phyloP scores from a whole-genome alignment of 148 eudicot genomes.

The Vaccinium macrocarpon region DNA sequence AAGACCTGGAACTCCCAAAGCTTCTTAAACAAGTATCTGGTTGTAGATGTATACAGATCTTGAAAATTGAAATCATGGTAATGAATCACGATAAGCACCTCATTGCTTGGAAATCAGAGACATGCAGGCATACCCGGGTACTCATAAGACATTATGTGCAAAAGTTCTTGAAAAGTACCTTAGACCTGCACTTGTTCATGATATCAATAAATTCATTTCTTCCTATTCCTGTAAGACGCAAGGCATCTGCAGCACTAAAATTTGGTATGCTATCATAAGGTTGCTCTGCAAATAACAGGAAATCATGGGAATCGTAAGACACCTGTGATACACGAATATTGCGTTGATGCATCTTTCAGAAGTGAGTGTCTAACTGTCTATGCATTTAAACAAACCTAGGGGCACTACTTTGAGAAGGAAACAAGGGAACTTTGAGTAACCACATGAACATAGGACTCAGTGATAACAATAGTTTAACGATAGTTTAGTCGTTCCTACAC shows the following conservation, averaged over 20 bases:
- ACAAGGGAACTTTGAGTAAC: neutral
- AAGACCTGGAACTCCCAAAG: neutral
- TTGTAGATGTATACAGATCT: neutral
- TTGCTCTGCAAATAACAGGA: conserved; percentile 65
- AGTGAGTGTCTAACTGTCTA: neutral
- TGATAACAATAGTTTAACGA: neutral
- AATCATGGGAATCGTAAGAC: conserved; percentile 1
- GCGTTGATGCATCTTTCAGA: neutral
- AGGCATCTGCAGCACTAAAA: conserved; percentile 95
- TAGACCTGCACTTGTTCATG: conserved; percentile 98
- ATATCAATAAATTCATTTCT: conserved; percentile 99
- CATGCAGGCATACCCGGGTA: neutral
- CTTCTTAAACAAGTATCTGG: neutral
- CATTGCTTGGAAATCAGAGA: neutral
- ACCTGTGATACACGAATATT: neutral
- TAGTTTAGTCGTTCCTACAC: neutral
- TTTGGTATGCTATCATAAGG: conserved; percentile 98
- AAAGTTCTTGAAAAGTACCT: conserved; percentile 49
- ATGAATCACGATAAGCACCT: neutral
- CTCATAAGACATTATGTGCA: neutral
- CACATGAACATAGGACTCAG: neutral
- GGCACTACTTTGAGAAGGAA: neutral
- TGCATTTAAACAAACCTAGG: neutral
- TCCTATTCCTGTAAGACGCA: conserved; percentile 88
- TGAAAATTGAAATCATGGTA: neutral